Base-by-base conservation (phyloP, 495 filamentous ascomycete genomes). In the Aspergillus incahuasiensis region DNA sequence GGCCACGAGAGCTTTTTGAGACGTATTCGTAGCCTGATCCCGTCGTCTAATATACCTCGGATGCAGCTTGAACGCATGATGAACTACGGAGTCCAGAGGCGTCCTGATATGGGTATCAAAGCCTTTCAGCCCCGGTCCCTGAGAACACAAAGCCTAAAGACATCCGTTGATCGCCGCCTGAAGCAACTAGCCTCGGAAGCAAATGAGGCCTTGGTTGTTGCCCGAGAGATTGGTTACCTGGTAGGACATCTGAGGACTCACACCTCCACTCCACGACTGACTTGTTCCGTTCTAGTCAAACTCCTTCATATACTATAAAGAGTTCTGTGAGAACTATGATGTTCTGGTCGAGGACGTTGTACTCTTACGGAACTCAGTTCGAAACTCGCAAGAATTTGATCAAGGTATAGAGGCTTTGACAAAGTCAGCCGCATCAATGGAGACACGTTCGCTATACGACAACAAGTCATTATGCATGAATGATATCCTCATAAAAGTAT, bases 401-500 rank as follows among this genome's bases (percentile, higher is more conserved):
- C 86, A 85, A 66, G 95, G 92, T 3, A 85, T 96, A 11, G 94
- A 98, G 71, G 85, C 89, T 16, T 69, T 97, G 44, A 86, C 89
- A 7, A 86, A 86, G 44, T 86, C 89, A 4, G 70, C 95, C 8
- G 79, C 82, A 16, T 87, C 92, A 0, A 79, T 82, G 8, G 86
- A 91, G 53, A 83, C 77, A 58, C 78, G 82, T 39, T 73, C 76
- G 38, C 79, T 82, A 13, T 77, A 84, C 49, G 76, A 80, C 15
- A 87, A 82, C 60, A 94, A 88, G 60, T 85, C 88, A 3, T 72
- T 97, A 57, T 87, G 85, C 1, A 79, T 95, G 59, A 83, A 83
- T 57, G 94, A 98, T 68, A 78, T 98, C 44, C 79, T 97, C 38
- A 91, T 96, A 47, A 97, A 97, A 82, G 92, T 90, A 69, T 50